Base-by-base conservation (phyloP, 139 green algal genomes). In the Chlamydomonas eustigma region DNA sequence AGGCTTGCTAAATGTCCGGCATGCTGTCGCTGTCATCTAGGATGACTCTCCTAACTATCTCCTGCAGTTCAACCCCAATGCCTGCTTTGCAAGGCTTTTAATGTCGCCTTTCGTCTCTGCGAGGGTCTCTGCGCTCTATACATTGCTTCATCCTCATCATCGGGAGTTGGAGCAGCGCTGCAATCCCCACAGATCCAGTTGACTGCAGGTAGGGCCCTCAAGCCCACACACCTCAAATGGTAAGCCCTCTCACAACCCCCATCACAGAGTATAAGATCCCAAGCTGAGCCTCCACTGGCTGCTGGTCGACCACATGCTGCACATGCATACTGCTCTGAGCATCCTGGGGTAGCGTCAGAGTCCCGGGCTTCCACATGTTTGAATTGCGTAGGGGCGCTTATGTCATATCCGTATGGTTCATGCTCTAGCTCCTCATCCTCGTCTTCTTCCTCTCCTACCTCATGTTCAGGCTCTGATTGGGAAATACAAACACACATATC, bases 121-220 rank as follows among this genome's bases (percentile, higher is more conserved):
- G 44, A 58, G 12, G 44, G 44, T 18, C 44, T 58, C 44, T 58
- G 44, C 44, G 44, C 44, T 18, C 44, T 12, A n/a, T n/a, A n/a
- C n/a, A n/a, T n/a, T n/a, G n/a, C n/a, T 18, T 18, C 18, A 18
- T 18, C 44, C 44, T 58, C 44, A 12, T 58, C 44, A 58, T 58
- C 44, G 12, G 44, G 44, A 58, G 44, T 58, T 28, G 44, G 44
- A 12, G 44, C 44, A 12, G 44, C 12, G 44, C 64, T 30, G 37
- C 69, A 75, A 25, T 38, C 69, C 2, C 2, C 2, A 39, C 69
- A 75, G 69, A 64, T 63, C 69, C 69, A 75, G 44, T 58, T 39
- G 5, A 22, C 32, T 2, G 39, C 69, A 63, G 69, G 69, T 12
- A 75, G 28, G 37, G 69, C 37, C 4, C 35, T 28, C 69, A 75